Evolutionary conservation across 257 asterid species (phyloP).

Genomic region (Solanum neorickii): DNA sequence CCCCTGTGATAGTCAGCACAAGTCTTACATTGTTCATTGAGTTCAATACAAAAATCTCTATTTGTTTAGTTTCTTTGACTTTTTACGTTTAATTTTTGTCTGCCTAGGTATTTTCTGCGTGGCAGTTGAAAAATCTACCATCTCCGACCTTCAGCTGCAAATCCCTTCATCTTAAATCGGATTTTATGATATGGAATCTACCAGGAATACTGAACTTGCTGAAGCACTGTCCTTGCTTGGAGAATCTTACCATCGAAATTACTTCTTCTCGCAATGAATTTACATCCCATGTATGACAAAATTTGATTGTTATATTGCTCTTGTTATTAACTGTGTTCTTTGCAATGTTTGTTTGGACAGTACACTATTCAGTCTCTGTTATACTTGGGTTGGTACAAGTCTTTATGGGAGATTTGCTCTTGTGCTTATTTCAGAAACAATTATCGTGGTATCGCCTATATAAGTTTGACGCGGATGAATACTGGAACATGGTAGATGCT

Average conservation of each 20-base stretch:
- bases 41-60: background rate
- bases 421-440: background rate
- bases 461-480: conserved; percentile 2
- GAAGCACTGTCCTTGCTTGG: conserved; percentile 6
- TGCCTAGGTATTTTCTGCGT: conserved; percentile 3
- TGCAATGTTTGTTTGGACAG: background rate
- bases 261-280: background rate
- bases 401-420: background rate
- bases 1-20: background rate
- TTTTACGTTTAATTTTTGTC: background rate
- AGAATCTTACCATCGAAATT: background rate
- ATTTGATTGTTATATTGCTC: background rate
- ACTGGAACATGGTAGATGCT: background rate
- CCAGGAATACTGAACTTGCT: conserved; percentile 6
- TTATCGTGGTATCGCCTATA: background rate
- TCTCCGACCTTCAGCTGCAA: conserved; percentile 7
- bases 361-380: background rate
- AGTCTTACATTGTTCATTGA: background rate
- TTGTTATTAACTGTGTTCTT: background rate
- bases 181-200: conserved; percentile 12
- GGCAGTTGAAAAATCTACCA: conserved; percentile 2
- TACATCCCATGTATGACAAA: background rate
- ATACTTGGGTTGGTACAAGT: background rate
- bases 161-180: background rate
- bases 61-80: background rate